Evolutionary conservation across 2,329 filamentous ascomycete genomes (phyloP), one percentile per base, ranked within the genome.

Genomic region (Rhynchosporium graminicola): DNA sequence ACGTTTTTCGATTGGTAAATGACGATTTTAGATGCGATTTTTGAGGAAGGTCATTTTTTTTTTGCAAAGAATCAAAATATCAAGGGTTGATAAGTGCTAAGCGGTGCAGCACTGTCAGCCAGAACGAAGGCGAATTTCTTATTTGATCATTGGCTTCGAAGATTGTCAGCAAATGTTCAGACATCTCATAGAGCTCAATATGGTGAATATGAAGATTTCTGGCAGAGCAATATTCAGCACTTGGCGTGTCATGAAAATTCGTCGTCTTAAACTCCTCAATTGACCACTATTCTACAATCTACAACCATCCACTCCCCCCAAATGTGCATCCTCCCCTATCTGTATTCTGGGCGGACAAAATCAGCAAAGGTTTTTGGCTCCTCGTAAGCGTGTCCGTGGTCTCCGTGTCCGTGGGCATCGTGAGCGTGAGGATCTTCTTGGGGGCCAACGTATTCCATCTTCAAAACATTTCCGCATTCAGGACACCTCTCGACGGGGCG

Each of bases 321-420:
- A 43, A 38, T 40, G 40, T 51, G 45, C 26, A 58, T 42, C 20
- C 46, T 60, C 45, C 28, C 67, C 66, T 94, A 96, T 83, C 87
- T 87, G 85, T 98, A 99, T 77, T 97, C 87, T 65, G 93, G 92
- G 86, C 91, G 92, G 80, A 99, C 87, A 80, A 85, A 98, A 83
- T 99, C 91, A 79, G 92, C 92, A 77, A 98, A 94, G 73, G 91
- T 97, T 89, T 97, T 97, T 77, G 92, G 91, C 81, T 96, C 92
- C 80, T 95, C 92, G 76, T 83, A 67, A 29, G 46, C 82, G 71
- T 78, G 76, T 74, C 85, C 81, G 73, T 79, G 76, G 77, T 82
- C 82, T 69, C 78, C 77, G 73, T 87, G 82, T 71, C 77, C 76
- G 72, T 77, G 68, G 45, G 71, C 72, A 69, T 76, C 73, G 73